Evolutionary conservation across 1,139 yeast species (phyloP), one percentile per base, ranked within the genome.

Genomic region (Chernovozyma aurita): DNA sequence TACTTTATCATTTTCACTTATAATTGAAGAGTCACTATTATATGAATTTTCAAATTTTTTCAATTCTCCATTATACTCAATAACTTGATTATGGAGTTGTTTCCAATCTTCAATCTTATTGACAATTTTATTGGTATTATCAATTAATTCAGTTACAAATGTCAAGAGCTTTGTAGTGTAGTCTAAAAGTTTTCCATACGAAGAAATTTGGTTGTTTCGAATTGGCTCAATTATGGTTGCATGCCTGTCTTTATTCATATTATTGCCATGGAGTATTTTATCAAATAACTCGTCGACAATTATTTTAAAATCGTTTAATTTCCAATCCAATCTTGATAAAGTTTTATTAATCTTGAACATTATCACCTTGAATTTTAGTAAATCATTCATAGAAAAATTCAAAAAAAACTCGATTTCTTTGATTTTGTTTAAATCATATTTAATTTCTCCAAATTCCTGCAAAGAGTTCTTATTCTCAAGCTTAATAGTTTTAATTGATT

Each of bases 391-490:
- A 1, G 84, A 74, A 46, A 69, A 81, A 30, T 67, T 66, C 20
- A 82, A 50, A 47, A 85, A 84, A 24, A 66, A 65, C 34, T 72
- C 76, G 32, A 80, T 77, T 32, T 79, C 84, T 14, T 64, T 51
- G 3, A 68, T 50, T 32, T 64, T 61, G n/a, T 37, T 37, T 2
- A 41, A 39, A 2, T 60, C 47, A 17, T 64, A 46, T 17, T 49
- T 57, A 2, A 61, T 53, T 4, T 53, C 58, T 1, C 63, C 63
- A 8, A 47, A 28, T 6, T 38, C 42, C 2, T 31, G 36, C 36
- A 52, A 47, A 3, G 38, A 43, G 15, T 36, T 21, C 17, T 58
- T 60, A 26, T 55, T 58, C 4, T 31, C 35, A 14, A 39, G 41
- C 17, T 42, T 42, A 4, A 55, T 47, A 21, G 50, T 55, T 31